Evolutionary conservation across 2,329 filamentous ascomycete species (phyloP), one percentile per base, ranked within the genome.

Genomic region (Verticillium isaacii): DNA sequence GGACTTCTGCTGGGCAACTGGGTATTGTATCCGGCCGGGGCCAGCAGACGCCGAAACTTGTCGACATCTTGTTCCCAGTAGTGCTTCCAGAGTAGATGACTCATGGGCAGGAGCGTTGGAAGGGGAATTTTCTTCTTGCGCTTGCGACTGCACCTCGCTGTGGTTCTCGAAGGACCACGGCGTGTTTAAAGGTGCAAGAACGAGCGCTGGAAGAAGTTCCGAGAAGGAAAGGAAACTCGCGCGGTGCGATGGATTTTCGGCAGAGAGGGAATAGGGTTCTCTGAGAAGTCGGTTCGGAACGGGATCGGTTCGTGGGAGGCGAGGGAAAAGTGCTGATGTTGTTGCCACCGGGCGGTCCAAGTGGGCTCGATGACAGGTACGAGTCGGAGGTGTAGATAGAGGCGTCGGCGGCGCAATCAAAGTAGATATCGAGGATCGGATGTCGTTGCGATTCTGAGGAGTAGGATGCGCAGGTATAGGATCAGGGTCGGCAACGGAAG

Each of bases 51-150:
- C 80, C 91, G 90, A 85, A 99, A 98, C 74, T 82, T 88, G 76
- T 96, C 93, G 87, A 97, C 90, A 87, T 99, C 93, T 85, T 97
- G 91, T 87, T 97, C 90, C 83, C 96, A 90, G 77, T 94, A 98
- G 76, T 87, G 92, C 85, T 93, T 93, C 94, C 94, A 97, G 77
- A 99, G 88, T 86, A 90, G 86, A 82, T 93, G 90, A 89, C 92
- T 98, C 94, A 98, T 95, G 87, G 87, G 87, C 80, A 74, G 76
- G 69, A 68, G 71, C 5, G 41, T 19, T 14, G 25, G 65, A 67
- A 60, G 66, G 66, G 68, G 62, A 69, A 71, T 64, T 68, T 69
- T 74, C 72, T 76, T 76, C 75, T 73, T 74, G 73, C 80, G 78
- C 80, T 85, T 83, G 78, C 79, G 82, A 80, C 76, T 77, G 85